These are phyloP conservation scores for Colletotrichum musae DNA, from an alignment of 2,329 filamentous ascomycete genomes.

Conservation along the genomic window DNA sequence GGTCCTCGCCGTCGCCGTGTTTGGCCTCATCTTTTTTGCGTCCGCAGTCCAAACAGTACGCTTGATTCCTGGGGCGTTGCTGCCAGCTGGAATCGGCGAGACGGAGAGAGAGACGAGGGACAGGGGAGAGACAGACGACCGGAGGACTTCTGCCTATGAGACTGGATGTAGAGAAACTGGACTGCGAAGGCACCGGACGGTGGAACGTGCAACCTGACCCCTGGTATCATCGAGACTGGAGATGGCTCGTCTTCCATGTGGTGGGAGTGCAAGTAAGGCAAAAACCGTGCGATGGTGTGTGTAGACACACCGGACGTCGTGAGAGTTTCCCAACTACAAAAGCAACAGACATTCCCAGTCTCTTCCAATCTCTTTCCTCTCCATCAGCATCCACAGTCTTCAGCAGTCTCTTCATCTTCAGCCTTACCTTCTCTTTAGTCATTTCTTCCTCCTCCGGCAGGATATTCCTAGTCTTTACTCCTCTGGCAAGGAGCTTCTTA, in stretches of 20 bases:
- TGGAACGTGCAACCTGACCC: constrained; percentile 9
- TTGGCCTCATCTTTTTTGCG: constrained; percentile 38
- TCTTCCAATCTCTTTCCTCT: no score
- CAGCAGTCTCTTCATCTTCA: constrained; percentile 40
- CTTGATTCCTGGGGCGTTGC: constrained; percentile 17
- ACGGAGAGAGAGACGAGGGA: no score
- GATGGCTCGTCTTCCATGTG: constrained; percentile 1
- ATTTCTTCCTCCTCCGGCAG: constrained; percentile 36
- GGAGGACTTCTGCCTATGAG: no score
- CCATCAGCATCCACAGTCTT: constrained; percentile 38
- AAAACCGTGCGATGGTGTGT: no score
- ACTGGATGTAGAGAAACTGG: background rate
- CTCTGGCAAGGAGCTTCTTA: constrained; percentile 38
- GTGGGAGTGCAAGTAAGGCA: background rate
- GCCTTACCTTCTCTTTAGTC: constrained; percentile 30
- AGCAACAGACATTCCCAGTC: constrained; percentile 10
- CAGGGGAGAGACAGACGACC: no score
- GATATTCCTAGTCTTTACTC: constrained; percentile 36
- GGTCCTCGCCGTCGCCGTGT: constrained; percentile 22
- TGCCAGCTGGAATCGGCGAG: constrained; percentile 8
- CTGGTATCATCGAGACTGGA: constrained; percentile 6
- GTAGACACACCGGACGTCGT: constrained; percentile 4
- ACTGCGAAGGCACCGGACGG: constrained; percentile 15
- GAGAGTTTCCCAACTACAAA: constrained; percentile 35
- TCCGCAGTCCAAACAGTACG: constrained; percentile 19